These are phyloP conservation scores for Linnemannia schmuckeri DNA, from an alignment of 192 early-diverging fungal species.

Conservation along the genomic window DNA sequence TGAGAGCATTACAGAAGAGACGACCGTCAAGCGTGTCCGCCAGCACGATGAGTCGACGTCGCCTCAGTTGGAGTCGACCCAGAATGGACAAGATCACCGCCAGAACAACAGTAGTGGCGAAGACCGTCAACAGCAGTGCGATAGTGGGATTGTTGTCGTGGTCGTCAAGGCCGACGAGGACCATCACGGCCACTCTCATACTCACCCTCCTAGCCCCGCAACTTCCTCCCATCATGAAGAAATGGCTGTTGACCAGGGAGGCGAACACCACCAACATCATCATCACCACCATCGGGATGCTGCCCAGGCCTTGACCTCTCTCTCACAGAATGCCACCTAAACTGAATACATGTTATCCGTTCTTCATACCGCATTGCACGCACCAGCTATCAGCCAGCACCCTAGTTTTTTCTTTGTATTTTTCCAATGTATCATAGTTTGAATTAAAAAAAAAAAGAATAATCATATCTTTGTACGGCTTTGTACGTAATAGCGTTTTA, in stretches of 20 bases:
- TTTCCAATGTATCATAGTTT: conserved; percentile 2
- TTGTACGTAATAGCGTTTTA: background rate
- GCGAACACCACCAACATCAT: background rate
- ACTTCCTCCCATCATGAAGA: background rate
- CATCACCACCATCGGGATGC: conserved; percentile 15
- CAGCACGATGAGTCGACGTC: background rate
- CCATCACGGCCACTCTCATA: background rate
- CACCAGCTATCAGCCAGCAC: background rate
- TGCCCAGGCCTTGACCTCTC: conserved; percentile 31
- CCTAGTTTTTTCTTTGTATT: background rate
- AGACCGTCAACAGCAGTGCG: background rate
- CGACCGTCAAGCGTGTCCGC: conserved; percentile 11
- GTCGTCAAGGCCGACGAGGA: conserved; percentile 22
- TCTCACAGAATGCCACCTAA: conserved; percentile 10
- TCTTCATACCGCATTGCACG: background rate
- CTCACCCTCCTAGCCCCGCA: conserved; percentile 18
- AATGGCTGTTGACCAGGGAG: background rate
- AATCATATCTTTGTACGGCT: background rate
- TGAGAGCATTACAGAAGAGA: conserved; percentile 4
- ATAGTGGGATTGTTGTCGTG: conserved; percentile 22
- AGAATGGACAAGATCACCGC: background rate
- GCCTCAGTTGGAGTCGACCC: background rate
- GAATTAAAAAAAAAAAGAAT: conserved; percentile 15
- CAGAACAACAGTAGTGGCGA: background rate
- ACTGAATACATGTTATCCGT: background rate